Conservation (phyloP, 2,329 filamentous ascomycete species). For the Penicillium sp. region DNA sequence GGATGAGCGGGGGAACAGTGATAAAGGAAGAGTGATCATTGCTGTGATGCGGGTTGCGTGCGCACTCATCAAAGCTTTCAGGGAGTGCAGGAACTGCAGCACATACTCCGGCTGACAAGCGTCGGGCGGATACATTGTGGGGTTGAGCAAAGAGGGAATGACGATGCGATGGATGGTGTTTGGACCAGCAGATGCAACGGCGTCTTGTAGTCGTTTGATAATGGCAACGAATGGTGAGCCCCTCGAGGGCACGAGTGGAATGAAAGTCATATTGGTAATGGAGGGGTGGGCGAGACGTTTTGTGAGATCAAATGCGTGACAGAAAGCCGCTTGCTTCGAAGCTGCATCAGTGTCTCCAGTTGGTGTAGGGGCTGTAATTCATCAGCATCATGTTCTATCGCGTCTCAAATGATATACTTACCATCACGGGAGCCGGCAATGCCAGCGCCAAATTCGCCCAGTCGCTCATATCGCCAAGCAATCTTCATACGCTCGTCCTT, state of each 20-base stretch:
- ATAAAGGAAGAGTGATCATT: constrained; percentile 74
- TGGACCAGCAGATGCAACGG: constrained; percentile 58
- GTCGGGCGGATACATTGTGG: constrained; percentile 74
- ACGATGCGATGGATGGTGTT: constrained; percentile 75
- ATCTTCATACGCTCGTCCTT: constrained; percentile 90
- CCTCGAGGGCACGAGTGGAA: constrained; percentile 44
- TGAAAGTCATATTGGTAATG: constrained; percentile 54
- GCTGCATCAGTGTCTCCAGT: constrained; percentile 45
- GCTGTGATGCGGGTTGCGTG: constrained; percentile 66
- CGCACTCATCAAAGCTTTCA: constrained; percentile 72
- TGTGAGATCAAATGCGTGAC: constrained; percentile 71
- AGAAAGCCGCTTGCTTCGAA: constrained; percentile 54
- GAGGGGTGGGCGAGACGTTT: constrained; percentile 62
- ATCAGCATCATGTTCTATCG: constrained; percentile 16
- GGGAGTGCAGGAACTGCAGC: constrained; percentile 75
- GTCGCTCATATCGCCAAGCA: constrained; percentile 91
- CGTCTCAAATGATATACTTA: constrained; percentile 40
- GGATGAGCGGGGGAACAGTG: constrained; percentile 72
- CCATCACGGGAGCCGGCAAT: constrained; percentile 57
- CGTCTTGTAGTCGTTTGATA: constrained; percentile 58
- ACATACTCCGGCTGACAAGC: constrained; percentile 70
- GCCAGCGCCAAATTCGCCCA: constrained; percentile 68
- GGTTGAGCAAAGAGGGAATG: constrained; percentile 81
- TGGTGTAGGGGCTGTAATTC: constrained; percentile 10
- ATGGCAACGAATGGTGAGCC: constrained; percentile 64